Conservation (phyloP, 345 rosid species). For the Ceriops tagal region DNA sequence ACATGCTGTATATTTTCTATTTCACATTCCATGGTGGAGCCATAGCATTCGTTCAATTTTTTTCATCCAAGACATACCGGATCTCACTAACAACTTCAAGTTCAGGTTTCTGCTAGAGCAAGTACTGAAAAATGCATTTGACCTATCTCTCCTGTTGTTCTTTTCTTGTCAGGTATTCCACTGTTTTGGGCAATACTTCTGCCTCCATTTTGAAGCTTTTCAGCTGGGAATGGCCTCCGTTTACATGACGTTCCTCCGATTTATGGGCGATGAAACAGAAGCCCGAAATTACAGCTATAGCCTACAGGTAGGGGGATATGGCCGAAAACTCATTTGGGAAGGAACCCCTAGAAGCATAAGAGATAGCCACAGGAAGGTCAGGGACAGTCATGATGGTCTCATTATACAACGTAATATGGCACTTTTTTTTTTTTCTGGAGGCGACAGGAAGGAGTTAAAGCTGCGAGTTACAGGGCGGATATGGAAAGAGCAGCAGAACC, state of each 20-base stretch:
- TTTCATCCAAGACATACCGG: neutral
- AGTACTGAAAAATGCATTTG: constrained; percentile 9
- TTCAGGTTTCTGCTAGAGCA: neutral
- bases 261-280: constrained; percentile 90
- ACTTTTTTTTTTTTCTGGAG: constrained; percentile 81
- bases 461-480: constrained; percentile 87
- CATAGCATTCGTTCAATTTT: too few relatives aligned
- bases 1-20: neutral
- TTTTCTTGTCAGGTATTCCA: constrained; percentile 60
- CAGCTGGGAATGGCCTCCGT: constrained; percentile 97
- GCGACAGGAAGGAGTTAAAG: constrained; percentile 89
- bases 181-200: constrained; percentile 91
- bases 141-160: constrained; percentile 14
- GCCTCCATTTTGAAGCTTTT: constrained; percentile 97
- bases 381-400: constrained; percentile 92
- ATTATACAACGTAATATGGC: constrained; percentile 91
- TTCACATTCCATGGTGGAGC: too few relatives aligned
- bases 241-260: constrained; percentile 92
- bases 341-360: constrained; percentile 85
- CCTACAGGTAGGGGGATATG: constrained; percentile 91
- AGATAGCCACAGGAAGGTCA: constrained; percentile 88
- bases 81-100: neutral
- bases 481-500: constrained; percentile 94
- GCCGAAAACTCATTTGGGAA: constrained; percentile 88
- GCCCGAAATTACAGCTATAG: constrained; percentile 87